phyloP scores from a whole-genome alignment of 2,329 filamentous ascomycete genomes.

The Aspergillus ruber region DNA sequence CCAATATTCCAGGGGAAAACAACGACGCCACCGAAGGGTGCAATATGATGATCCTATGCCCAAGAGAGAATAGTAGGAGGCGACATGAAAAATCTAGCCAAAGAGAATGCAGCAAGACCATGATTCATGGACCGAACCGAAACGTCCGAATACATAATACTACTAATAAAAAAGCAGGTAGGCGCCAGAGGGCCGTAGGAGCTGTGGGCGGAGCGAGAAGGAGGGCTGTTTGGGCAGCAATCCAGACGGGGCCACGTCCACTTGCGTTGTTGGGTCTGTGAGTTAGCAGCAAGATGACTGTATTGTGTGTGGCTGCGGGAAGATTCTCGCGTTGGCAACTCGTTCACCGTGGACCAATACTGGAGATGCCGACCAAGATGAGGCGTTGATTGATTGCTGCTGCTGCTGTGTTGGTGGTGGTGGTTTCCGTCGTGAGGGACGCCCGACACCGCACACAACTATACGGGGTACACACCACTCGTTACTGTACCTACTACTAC shows the following conservation, averaged over 20 bases:
- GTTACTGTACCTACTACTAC: too few species aligned
- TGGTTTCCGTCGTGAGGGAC: too few species aligned
- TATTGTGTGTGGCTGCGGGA: background rate
- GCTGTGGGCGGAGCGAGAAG: background rate
- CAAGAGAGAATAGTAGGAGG: conserved; percentile 8
- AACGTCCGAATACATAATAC: background rate
- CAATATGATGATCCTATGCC: conserved; percentile 12
- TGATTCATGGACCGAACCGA: background rate
- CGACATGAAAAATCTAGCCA: background rate
- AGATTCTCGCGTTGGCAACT: too few species aligned
- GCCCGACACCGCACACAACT: too few species aligned
- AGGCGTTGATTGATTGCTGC: background rate
- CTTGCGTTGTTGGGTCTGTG: background rate
- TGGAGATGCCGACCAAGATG: background rate
- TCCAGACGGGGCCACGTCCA: background rate
- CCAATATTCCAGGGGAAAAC: conserved; percentile 4
- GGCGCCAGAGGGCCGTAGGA: too few species aligned
- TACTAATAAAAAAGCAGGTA: background rate
- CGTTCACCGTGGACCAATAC: background rate
- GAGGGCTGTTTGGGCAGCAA: background rate
- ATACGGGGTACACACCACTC: too few species aligned
- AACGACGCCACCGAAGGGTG: background rate
- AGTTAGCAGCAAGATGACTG: background rate
- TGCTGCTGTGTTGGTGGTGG: background rate
- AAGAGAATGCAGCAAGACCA: background rate